Conservation (phyloP, 2,329 filamentous ascomycete genomes). For the Dactylellina sp. region DNA sequence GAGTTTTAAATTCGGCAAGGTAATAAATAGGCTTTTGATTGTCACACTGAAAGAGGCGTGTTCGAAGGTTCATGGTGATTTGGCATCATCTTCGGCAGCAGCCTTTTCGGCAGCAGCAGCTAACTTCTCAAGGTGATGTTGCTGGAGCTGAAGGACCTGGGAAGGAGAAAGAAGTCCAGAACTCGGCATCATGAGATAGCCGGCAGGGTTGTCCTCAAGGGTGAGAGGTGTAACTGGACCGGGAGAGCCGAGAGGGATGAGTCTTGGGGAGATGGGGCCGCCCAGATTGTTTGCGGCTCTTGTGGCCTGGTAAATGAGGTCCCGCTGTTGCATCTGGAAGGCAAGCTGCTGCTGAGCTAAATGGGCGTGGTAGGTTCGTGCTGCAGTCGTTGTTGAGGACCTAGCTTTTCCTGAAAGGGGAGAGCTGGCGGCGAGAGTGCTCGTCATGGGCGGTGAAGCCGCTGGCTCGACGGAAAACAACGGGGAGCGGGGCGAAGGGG, state of each 20-base stretch:
- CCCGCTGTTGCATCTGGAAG: slow-evolving; percentile 60
- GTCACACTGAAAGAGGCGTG: slow-evolving; percentile 10
- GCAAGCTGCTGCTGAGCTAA: slow-evolving; percentile 60
- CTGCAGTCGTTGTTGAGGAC: slow-evolving; percentile 15
- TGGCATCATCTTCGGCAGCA: slow-evolving; percentile 60
- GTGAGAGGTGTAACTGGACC: slow-evolving; percentile 60
- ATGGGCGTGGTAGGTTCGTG: slow-evolving; percentile 57
- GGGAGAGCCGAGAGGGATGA: slow-evolving; percentile 60
- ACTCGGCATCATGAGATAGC: slow-evolving; percentile 47
- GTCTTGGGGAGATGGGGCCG: slow-evolving; percentile 59
- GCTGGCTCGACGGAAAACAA: slow-evolving; percentile 9
- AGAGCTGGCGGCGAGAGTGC: slow-evolving; percentile 13
- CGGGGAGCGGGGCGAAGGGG: slow-evolving; percentile 18
- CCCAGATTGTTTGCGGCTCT: slow-evolving; percentile 56
- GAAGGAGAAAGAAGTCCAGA: slow-evolving; percentile 29
- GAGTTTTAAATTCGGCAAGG: too few relatives aligned
- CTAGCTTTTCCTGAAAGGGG: slow-evolving; percentile 18
- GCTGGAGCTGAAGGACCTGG: slow-evolving; percentile 38
- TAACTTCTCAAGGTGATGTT: slow-evolving; percentile 45
- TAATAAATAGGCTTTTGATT: not conserved
- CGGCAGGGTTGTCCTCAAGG: slow-evolving; percentile 57
- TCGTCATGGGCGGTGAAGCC: slow-evolving; percentile 10
- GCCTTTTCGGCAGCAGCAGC: slow-evolving; percentile 61
- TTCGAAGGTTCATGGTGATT: slow-evolving; percentile 25
- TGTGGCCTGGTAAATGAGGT: slow-evolving; percentile 60